phyloP scores from a whole-genome alignment of 495 filamentous ascomycete species.

The Aspergillus steynii region DNA sequence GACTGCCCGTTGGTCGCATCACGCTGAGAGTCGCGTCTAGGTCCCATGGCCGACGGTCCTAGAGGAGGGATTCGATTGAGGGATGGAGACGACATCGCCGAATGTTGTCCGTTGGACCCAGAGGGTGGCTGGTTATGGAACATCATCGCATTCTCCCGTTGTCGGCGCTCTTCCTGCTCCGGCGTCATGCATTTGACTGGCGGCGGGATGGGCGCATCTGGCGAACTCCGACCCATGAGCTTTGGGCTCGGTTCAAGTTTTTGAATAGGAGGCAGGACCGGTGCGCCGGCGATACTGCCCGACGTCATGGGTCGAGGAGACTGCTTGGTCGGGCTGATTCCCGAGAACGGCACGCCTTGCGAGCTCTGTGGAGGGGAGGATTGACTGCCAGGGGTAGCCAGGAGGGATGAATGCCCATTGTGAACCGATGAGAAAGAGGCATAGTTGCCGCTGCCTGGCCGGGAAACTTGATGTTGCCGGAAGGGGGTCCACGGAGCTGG shows the following conservation, averaged over 20 bases:
- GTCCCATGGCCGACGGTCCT: conserved; percentile 29
- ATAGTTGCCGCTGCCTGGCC: conserved; percentile 30
- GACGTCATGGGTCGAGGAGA: conserved; percentile 52
- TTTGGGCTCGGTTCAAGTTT: conserved; percentile 51
- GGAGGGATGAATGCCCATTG: conserved; percentile 23
- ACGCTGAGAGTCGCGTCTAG: conserved; percentile 24
- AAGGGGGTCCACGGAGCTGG: conserved; percentile 37
- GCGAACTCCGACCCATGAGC: conserved; percentile 49
- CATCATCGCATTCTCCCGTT: conserved; percentile 40
- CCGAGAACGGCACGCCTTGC: conserved; percentile 58
- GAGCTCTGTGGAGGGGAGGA: conserved; percentile 48
- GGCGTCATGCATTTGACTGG: conserved; percentile 51
- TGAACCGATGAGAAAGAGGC: conserved; percentile 35
- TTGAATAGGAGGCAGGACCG: conserved; percentile 51
- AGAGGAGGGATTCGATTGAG: conserved; percentile 41
- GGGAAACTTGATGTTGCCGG: conserved; percentile 36
- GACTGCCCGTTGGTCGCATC: background rate
- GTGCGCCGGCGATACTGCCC: conserved; percentile 44
- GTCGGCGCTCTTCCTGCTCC: conserved; percentile 47
- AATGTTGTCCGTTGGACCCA: conserved; percentile 27
- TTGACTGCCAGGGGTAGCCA: conserved; percentile 36
- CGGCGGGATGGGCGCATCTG: conserved; percentile 46
- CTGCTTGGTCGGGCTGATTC: conserved; percentile 77
- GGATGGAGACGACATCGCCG: conserved; percentile 38
- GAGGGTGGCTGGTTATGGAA: conserved; percentile 25